Percentiles rank a stretch among this genome's conserved stretches.
Conservation (phyloP, 176 grass and related monocot species). For the Cenchrus purpureus region DNA sequence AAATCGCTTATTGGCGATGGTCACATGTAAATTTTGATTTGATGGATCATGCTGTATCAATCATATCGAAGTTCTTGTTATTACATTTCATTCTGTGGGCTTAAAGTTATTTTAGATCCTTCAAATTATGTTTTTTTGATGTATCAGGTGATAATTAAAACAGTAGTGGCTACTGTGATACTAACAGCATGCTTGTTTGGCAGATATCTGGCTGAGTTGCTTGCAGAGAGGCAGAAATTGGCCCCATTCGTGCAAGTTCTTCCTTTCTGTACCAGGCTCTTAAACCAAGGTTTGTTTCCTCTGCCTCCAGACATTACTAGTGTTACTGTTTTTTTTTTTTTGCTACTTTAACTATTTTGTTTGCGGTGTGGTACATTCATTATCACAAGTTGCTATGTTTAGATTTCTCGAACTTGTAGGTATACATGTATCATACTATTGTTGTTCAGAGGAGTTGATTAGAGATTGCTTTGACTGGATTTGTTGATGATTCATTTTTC, state of each 20-base stretch:
- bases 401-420: slow-evolving; percentile 17
- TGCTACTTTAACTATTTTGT: not conserved
- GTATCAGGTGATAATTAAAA: slow-evolving; percentile 11
- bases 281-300: slow-evolving; percentile 79
- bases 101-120: slow-evolving; percentile 31
- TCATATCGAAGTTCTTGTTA: slow-evolving; percentile 43
- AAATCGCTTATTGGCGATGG: slow-evolving; percentile 43
- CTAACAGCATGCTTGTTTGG: slow-evolving; percentile 42
- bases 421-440: slow-evolving; percentile 13
- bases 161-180: not conserved
- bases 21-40: slow-evolving; percentile 35
- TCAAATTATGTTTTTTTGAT: not conserved
- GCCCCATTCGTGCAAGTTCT: slow-evolving; percentile 96
- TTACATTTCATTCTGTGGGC: slow-evolving; percentile 5
- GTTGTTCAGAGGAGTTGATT: not conserved
- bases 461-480: not conserved
- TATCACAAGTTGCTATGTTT: slow-evolving; percentile 14
- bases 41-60: slow-evolving; percentile 47
- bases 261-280: slow-evolving; percentile 89
- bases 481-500: slow-evolving; percentile 30
- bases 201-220: slow-evolving; percentile 95
- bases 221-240: slow-evolving; percentile 98
- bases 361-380: slow-evolving; percentile 22
- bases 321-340: not conserved
- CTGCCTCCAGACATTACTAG: slow-evolving; percentile 18